Conservation (phyloP, 1,284 basidiomycete species). For the Coniferiporia weirii region DNA sequence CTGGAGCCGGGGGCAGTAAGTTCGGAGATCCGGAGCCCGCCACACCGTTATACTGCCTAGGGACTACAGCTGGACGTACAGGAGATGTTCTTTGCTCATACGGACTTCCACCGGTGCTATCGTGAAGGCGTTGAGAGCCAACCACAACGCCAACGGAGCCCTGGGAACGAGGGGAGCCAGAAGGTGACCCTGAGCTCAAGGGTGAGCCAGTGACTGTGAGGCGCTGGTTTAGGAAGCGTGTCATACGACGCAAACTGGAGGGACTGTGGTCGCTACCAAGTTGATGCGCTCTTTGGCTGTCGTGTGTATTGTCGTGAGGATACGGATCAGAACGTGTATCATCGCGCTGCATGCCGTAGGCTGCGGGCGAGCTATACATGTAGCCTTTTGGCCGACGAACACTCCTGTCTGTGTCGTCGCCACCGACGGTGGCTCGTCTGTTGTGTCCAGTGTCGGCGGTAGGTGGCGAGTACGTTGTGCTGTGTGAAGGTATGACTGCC, state of each 20-base stretch:
- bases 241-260: background rate
- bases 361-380: conserved; percentile 8
- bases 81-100: background rate
- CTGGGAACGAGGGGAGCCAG: background rate
- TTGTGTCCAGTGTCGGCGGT: conserved; percentile 11
- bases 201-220: background rate
- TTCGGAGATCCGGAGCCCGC: background rate
- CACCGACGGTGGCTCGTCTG: conserved; percentile 15
- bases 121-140: background rate
- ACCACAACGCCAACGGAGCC: background rate
- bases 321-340: background rate
- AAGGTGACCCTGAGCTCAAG: conserved; percentile 4
- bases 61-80: background rate
- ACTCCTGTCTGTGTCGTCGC: conserved; percentile 16
- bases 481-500: background rate
- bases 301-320: background rate
- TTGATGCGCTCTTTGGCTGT: background rate
- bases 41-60: background rate
- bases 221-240: conserved; percentile 1
- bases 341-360: background rate
- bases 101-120: background rate
- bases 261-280: background rate
- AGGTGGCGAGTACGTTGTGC: conserved; percentile 1
- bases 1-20: conserved; percentile 4
- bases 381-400: conserved; percentile 15